Evolutionary conservation across 441 rosid species (phyloP).

Genomic region (Arabidopsis hybrid): DNA sequence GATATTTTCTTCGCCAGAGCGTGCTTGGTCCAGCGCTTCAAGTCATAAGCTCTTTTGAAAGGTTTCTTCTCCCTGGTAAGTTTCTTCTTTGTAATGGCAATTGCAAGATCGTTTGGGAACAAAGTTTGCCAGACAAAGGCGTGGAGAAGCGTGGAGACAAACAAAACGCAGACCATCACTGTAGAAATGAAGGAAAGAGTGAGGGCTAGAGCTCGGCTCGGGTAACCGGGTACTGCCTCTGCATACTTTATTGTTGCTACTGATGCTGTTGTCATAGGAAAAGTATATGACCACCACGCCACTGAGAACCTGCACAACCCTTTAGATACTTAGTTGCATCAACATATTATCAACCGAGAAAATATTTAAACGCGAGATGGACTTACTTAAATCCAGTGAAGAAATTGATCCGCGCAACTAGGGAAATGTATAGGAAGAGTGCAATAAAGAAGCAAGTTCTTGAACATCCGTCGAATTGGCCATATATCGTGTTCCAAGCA

Average conservation of each 20-base stretch:
- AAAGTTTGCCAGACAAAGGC: constrained; percentile 73
- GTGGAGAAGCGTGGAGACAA: constrained; percentile 75
- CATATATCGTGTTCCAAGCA: constrained; percentile 82
- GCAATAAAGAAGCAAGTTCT: constrained; percentile 89
- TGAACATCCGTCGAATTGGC: constrained; percentile 76
- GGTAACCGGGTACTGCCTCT: constrained; percentile 67
- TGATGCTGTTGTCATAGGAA: constrained; percentile 90
- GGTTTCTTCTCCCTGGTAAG: constrained; percentile 69
- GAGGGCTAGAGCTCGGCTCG: constrained; percentile 70
- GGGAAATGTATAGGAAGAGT: constrained; percentile 74
- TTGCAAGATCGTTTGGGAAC: constrained; percentile 85
- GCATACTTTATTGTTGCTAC: constrained; percentile 89
- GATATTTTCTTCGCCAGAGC: constrained; percentile 60
- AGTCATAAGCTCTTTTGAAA: constrained; percentile 67
- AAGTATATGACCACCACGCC: constrained; percentile 97
- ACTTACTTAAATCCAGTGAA: constrained; percentile 88
- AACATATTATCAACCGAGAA: neutral
- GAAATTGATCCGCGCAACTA: constrained; percentile 80
- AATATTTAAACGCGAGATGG: neutral
- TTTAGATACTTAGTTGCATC: constrained; percentile 23
- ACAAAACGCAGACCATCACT: constrained; percentile 68
- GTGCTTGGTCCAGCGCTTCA: constrained; percentile 77
- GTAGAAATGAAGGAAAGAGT: constrained; percentile 78
- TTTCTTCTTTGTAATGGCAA: constrained; percentile 75
- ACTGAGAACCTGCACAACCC: constrained; percentile 69